These are phyloP conservation scores for Pulveroboletus ravenelii DNA, from an alignment of 768 basidiomycete genomes.

Conservation along the genomic window DNA sequence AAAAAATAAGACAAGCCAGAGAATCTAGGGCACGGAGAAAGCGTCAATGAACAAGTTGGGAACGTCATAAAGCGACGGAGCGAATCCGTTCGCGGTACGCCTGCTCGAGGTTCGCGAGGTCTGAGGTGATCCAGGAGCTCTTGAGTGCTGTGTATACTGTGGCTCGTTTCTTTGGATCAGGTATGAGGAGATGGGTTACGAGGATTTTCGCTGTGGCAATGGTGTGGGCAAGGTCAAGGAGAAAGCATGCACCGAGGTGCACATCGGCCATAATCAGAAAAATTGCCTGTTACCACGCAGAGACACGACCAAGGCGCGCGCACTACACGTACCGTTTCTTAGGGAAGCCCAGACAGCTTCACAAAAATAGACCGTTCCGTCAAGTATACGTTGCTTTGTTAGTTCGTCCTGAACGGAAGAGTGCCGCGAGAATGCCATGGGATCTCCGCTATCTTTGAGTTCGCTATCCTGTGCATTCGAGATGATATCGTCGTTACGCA, in stretches of 20 bases:
- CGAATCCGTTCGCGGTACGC: conserved; percentile 57
- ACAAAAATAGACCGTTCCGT: conserved; percentile 55
- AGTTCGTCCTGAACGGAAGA: conserved; percentile 48
- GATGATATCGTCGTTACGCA: conserved; percentile 5
- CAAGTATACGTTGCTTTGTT: conserved; percentile 67
- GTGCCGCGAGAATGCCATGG: conserved; percentile 27
- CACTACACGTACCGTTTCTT: conserved; percentile 49
- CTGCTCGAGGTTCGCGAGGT: conserved; percentile 54
- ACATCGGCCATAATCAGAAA: conserved; percentile 1
- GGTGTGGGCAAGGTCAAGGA: not conserved
- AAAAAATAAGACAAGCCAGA: not conserved
- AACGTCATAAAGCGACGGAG: conserved; percentile 9
- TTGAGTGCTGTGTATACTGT: conserved; percentile 59
- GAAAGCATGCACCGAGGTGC: not conserved
- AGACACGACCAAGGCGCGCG: not conserved
- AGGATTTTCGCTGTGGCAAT: conserved; percentile 45
- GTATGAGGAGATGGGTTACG: conserved; percentile 56
- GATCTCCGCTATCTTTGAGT: conserved; percentile 34
- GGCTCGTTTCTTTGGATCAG: conserved; percentile 52
- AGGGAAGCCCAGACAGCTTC: conserved; percentile 51
- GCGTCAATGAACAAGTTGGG: not conserved
- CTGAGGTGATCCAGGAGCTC: conserved; percentile 63
- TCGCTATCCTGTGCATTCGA: conserved; percentile 14
- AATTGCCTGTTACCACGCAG: not conserved
- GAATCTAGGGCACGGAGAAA: not conserved